These are phyloP conservation scores for Combretum micranthum DNA, from an alignment of 345 rosid species.

Conservation along the genomic window DNA sequence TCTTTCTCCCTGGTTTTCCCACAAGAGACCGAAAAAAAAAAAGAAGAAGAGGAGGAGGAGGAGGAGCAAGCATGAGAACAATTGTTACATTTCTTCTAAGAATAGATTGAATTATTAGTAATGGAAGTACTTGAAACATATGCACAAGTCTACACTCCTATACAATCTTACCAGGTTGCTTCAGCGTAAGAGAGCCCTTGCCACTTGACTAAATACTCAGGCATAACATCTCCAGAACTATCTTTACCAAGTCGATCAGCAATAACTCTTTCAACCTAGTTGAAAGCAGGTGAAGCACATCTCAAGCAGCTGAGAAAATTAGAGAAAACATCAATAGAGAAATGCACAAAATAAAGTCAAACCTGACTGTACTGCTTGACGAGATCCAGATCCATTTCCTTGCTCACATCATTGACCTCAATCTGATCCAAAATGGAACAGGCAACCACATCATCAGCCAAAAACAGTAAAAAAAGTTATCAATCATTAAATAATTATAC, in stretches of 20 bases:
- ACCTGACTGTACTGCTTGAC: slow-evolving; percentile 98
- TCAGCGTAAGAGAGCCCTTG: slow-evolving; percentile 99
- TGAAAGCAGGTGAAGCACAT: slow-evolving; percentile 16
- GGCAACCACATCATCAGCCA: background rate
- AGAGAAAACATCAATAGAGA: slow-evolving; percentile 3
- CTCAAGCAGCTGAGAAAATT: slow-evolving; percentile 7
- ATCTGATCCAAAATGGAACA: slow-evolving; percentile 42
- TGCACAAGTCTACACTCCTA: too few relatives aligned
- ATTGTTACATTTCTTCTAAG: too few relatives aligned
- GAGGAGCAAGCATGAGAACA: too few relatives aligned
- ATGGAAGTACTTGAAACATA: too few relatives aligned
- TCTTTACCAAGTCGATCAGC: slow-evolving; percentile 81
- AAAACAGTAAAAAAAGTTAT: too few relatives aligned
- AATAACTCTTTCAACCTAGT: slow-evolving; percentile 89
- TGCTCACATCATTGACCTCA: slow-evolving; percentile 95
- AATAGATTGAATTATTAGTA: too few relatives aligned
- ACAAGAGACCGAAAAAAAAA: background rate
- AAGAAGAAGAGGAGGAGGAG: background rate
- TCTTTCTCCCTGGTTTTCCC: slow-evolving; percentile 81
- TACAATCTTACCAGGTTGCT: slow-evolving; percentile 74
- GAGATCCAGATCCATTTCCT: slow-evolving; percentile 99
- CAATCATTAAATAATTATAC: too few relatives aligned
- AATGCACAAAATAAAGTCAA: slow-evolving; percentile 6
- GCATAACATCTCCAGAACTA: slow-evolving; percentile 57
- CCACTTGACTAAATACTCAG: slow-evolving; percentile 98